Conservation (phyloP, 2,329 filamentous ascomycete species). For the Dothideomycetidae sp. region DNA sequence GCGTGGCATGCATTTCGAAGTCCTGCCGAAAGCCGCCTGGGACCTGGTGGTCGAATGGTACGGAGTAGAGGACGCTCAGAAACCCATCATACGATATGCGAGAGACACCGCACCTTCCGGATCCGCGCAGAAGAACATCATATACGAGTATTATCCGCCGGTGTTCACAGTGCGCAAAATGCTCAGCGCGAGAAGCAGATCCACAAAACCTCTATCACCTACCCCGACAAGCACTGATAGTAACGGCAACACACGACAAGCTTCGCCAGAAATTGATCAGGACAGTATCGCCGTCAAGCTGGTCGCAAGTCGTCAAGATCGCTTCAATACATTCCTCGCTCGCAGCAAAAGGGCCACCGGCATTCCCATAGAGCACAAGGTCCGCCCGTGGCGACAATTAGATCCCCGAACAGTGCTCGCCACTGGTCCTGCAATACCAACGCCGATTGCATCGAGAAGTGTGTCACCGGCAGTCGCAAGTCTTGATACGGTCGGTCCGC, state of each 20-base stretch:
- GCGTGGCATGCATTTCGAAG: conserved; percentile 55
- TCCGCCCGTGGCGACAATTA: conserved; percentile 60
- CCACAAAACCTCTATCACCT: conserved; percentile 10
- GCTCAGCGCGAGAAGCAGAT: conserved; percentile 40
- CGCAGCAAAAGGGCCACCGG: conserved; percentile 54
- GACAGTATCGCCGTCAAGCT: conserved; percentile 47
- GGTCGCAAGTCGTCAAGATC: conserved; percentile 55
- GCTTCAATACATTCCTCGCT: conserved; percentile 60
- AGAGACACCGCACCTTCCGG: conserved; percentile 57
- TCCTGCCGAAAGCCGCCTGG: conserved; percentile 72
- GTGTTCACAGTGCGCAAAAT: conserved; percentile 76
- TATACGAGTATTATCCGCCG: conserved; percentile 73
- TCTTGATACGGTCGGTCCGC: conserved; percentile 17
- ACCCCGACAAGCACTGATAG: conserved; percentile 7
- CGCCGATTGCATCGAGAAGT: conserved; percentile 32
- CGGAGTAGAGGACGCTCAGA: conserved; percentile 53
- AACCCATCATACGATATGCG: conserved; percentile 59
- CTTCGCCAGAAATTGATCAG: conserved; percentile 9
- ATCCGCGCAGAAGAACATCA: conserved; percentile 46
- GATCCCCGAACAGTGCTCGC: conserved; percentile 25
- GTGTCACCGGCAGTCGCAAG: conserved; percentile 31
- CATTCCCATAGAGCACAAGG: conserved; percentile 56
- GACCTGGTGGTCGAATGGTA: conserved; percentile 71
- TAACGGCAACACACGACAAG: conserved; percentile 6
- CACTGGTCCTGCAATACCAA: conserved; percentile 21